These are phyloP conservation scores for Claviceps sp. DNA, from an alignment of 2,329 filamentous ascomycete genomes.

Conservation along the genomic window DNA sequence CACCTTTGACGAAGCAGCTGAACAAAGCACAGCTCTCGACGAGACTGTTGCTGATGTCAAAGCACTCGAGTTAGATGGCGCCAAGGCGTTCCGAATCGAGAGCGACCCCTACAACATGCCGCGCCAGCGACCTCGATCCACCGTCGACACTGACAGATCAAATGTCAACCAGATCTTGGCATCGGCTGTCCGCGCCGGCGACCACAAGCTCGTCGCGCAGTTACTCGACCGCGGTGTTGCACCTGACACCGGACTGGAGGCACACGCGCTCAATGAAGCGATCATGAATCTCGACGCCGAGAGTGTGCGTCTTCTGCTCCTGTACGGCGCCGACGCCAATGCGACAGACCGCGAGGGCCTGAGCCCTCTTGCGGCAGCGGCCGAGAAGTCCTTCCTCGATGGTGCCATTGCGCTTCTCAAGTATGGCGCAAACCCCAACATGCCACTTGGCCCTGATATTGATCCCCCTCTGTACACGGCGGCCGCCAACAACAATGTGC, in stretches of 20 bases:
- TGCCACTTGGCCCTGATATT: conserved; percentile 32
- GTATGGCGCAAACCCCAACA: conserved; percentile 48
- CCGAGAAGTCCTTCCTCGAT: conserved; percentile 39
- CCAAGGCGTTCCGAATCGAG: conserved; percentile 32
- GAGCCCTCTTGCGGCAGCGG: conserved; percentile 37
- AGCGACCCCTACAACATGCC: conserved; percentile 38
- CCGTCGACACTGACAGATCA: conserved; percentile 25
- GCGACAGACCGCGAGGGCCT: conserved; percentile 31
- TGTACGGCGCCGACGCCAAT: conserved; percentile 46
- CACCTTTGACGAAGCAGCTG: conserved; percentile 15
- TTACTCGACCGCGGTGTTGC: conserved; percentile 44
- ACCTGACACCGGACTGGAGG: conserved; percentile 31
- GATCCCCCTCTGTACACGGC: conserved; percentile 43
- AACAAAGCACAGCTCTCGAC: conserved; percentile 10
- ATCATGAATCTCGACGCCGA: conserved; percentile 37
- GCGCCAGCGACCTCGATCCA: conserved; percentile 35
- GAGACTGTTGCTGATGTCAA: conserved; percentile 19
- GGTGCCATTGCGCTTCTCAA: conserved; percentile 47
- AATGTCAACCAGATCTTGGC: conserved; percentile 35
- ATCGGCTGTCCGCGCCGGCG: conserved; percentile 40
- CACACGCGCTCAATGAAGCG: conserved; percentile 39
- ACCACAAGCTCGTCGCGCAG: conserved; percentile 43
- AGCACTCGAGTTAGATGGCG: conserved; percentile 26
- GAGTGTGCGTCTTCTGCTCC: conserved; percentile 38
- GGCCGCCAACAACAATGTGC: conserved; percentile 36